Conservation (phyloP, 345 rosid species). For the Sisymbrium altissimum region DNA sequence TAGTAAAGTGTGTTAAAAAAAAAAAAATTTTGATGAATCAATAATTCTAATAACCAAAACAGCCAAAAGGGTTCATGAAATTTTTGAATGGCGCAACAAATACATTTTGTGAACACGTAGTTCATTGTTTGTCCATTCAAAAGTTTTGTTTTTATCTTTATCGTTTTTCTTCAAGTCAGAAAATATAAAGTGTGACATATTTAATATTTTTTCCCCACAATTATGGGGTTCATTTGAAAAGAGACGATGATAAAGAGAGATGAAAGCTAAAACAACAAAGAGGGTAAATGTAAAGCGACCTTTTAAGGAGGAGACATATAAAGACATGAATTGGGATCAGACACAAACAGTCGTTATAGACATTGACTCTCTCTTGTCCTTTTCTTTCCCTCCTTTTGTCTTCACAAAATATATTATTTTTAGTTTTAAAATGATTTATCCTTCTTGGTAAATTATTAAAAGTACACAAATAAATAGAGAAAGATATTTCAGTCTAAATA, state of each 20-base stretch:
- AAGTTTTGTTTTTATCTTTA: background rate
- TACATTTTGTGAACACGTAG: background rate
- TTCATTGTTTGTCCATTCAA: background rate
- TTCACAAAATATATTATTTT: slow-evolving; percentile 8
- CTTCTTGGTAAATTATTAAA: background rate
- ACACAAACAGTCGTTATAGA: slow-evolving; percentile 27
- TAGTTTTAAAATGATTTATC: background rate
- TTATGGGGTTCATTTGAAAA: background rate
- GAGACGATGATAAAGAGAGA: background rate
- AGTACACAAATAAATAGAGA: too few species aligned
- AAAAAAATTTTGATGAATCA: background rate
- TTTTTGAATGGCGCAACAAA: background rate
- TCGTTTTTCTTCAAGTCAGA: background rate
- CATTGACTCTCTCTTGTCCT: slow-evolving; percentile 29
- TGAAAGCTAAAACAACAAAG: slow-evolving; percentile 18
- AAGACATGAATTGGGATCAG: slow-evolving; percentile 23
- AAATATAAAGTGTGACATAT: background rate
- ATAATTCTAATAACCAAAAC: background rate
- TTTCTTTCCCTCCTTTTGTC: slow-evolving; percentile 22
- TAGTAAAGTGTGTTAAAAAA: background rate
- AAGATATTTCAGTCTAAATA: background rate
- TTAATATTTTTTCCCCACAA: background rate
- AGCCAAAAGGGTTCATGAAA: background rate
- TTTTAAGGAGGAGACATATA: slow-evolving; percentile 26
- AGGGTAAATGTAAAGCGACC: slow-evolving; percentile 28